phyloP scores from a whole-genome alignment of 108 stramenopile genomes.

The Discostella pseudostelligera region DNA sequence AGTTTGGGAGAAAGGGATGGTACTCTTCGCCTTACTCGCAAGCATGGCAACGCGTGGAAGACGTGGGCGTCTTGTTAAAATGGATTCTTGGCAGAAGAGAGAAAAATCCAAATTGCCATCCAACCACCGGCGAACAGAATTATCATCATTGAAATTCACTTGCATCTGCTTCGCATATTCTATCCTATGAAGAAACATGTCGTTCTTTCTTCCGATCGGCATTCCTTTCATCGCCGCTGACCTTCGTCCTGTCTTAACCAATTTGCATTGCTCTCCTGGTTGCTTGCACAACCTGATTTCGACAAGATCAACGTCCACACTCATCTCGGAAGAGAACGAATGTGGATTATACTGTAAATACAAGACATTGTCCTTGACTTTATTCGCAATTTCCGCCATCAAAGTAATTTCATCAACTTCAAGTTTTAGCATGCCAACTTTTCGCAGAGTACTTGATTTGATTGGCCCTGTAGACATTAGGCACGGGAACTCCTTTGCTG shows the following conservation, averaged over 20 bases:
- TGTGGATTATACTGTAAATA: constrained; percentile 15
- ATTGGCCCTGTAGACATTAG: background rate
- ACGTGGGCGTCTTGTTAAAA: background rate
- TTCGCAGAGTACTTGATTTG: constrained; percentile 5
- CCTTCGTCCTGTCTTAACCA: background rate
- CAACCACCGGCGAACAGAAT: constrained; percentile 13
- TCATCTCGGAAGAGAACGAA: background rate
- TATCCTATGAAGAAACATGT: constrained; percentile 5
- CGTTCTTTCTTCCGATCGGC: constrained; percentile 1
- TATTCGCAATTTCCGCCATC: constrained; percentile 7
- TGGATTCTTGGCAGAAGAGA: constrained; percentile 14
- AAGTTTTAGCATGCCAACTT: constrained; percentile 7
- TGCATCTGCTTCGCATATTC: constrained; percentile 5
- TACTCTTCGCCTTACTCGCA: background rate
- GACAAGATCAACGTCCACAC: background rate
- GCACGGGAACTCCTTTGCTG: constrained; percentile 10
- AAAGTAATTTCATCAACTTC: constrained; percentile 14
- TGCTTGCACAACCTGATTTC: constrained; percentile 13
- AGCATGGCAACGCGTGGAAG: constrained; percentile 13
- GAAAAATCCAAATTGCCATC: constrained; percentile 15
- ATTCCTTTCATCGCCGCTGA: constrained; percentile 2
- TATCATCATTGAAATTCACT: constrained; percentile 13
- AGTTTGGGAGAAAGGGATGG: background rate
- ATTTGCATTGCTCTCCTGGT: background rate
- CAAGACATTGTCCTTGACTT: constrained; percentile 11